These are phyloP conservation scores for Hymenoscyphus albidus DNA, from an alignment of 2,329 filamentous ascomycete genomes.

Conservation along the genomic window DNA sequence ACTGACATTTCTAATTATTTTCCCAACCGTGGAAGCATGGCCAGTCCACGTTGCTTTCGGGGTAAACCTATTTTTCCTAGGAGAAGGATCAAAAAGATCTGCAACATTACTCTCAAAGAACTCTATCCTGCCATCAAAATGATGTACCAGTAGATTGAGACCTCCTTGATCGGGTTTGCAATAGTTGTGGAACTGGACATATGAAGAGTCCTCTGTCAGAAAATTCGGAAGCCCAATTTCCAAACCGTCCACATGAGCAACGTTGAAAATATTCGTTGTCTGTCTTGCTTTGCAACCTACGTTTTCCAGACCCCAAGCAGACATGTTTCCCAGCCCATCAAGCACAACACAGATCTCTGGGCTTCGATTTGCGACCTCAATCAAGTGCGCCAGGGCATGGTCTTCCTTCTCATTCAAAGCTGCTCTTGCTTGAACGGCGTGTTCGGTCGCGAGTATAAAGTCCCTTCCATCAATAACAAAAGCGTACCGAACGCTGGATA, in stretches of 20 bases:
- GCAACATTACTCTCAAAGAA: slow-evolving; percentile 78
- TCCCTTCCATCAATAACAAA: slow-evolving; percentile 82
- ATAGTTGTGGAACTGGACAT: slow-evolving; percentile 71
- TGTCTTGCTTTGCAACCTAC: slow-evolving; percentile 67
- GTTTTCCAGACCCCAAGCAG: slow-evolving; percentile 88
- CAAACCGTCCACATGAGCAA: slow-evolving; percentile 68
- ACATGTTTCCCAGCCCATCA: slow-evolving; percentile 81
- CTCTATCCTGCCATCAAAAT: slow-evolving; percentile 79
- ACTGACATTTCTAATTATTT: slow-evolving; percentile 80
- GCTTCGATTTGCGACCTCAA: slow-evolving; percentile 77
- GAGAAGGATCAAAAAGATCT: slow-evolving; percentile 71
- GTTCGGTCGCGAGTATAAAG: slow-evolving; percentile 73
- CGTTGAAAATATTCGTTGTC: slow-evolving; percentile 72
- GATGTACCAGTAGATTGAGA: slow-evolving; percentile 73
- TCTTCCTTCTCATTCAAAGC: slow-evolving; percentile 53
- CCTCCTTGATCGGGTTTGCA: slow-evolving; percentile 61
- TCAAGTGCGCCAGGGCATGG: slow-evolving; percentile 75
- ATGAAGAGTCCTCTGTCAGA: slow-evolving; percentile 31
- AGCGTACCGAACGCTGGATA: slow-evolving; percentile 54
- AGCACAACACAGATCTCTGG: slow-evolving; percentile 86
- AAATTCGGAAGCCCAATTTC: slow-evolving; percentile 41
- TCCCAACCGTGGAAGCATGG: slow-evolving; percentile 75
- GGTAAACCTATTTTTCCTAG: slow-evolving; percentile 54
- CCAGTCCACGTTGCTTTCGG: slow-evolving; percentile 74
- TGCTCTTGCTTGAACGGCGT: slow-evolving; percentile 60